Percentiles rank a stretch among this genome's conserved stretches.
phyloP scores from a whole-genome alignment of 495 filamentous ascomycete species.

The Tuber melanosporum region DNA sequence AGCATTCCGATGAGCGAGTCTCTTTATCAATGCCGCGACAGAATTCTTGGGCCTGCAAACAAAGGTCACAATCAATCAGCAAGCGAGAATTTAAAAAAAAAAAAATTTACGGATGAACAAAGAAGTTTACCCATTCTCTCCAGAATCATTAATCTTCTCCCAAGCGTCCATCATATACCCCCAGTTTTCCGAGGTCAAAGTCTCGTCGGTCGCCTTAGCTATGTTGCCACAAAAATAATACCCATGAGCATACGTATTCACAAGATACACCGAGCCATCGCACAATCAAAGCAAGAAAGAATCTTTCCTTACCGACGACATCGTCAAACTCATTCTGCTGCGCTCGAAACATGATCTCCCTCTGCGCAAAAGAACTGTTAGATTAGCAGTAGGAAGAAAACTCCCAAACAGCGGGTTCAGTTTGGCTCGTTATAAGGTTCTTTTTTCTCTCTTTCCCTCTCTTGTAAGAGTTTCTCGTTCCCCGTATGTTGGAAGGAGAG shows the following conservation, averaged over 20 bases:
- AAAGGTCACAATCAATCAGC: neutral
- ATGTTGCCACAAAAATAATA: conserved; percentile 17
- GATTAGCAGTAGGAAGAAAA: neutral
- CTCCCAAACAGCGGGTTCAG: neutral
- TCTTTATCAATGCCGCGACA: conserved; percentile 89
- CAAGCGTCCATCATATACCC: conserved; percentile 97
- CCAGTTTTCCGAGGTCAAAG: conserved; percentile 97
- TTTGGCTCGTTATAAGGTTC: neutral
- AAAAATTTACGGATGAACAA: neutral
- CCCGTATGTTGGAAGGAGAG: neutral
- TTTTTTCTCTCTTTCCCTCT: neutral
- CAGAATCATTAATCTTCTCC: conserved; percentile 66
- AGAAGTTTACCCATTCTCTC: conserved; percentile 56
- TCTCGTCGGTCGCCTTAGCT: conserved; percentile 99
- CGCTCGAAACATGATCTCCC: conserved; percentile 62
- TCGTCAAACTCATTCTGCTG: conserved; percentile 77
- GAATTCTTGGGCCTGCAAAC: conserved; percentile 70
- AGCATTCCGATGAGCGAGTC: conserved; percentile 91
- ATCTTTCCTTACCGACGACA: conserved; percentile 57
- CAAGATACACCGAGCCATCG: conserved; percentile 12
- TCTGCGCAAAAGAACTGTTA: neutral
- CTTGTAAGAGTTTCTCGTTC: neutral
- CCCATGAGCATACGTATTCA: conserved; percentile 7
- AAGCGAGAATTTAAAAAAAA: neutral
- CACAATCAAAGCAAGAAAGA: conserved; percentile 9